Conservation (phyloP, 1,284 basidiomycete genomes). For the Melampsora americana region DNA sequence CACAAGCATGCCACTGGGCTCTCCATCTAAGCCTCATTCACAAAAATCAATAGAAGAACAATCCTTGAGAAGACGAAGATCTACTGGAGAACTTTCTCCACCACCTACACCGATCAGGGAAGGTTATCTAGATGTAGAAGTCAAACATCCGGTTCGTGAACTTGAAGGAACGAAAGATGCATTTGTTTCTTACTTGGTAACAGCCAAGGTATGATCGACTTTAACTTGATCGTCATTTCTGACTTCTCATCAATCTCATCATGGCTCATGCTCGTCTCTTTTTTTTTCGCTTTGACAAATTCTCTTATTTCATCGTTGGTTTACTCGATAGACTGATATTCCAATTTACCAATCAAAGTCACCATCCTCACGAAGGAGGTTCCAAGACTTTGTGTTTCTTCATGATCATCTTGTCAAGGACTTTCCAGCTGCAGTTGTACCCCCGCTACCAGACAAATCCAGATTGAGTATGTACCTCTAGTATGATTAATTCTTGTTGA, state of each 20-base stretch:
- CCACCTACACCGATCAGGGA: constrained; percentile 46
- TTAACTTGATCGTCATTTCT: neutral
- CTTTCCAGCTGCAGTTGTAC: constrained; percentile 94
- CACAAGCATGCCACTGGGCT: neutral
- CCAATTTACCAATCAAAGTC: constrained; percentile 71
- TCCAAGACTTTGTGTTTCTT: constrained; percentile 95
- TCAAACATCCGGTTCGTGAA: constrained; percentile 91
- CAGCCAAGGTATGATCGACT: constrained; percentile 68
- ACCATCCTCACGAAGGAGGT: constrained; percentile 76
- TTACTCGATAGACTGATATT: constrained; percentile 66
- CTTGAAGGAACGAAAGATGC: constrained; percentile 92
- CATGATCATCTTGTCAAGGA: constrained; percentile 81
- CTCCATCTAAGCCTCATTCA: neutral
- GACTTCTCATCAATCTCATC: constrained; percentile 46
- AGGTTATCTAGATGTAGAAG: constrained; percentile 61
- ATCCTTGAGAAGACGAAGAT: constrained; percentile 13
- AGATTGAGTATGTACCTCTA: constrained; percentile 68
- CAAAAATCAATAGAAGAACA: neutral
- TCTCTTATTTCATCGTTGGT: neutral
- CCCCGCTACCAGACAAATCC: constrained; percentile 94
- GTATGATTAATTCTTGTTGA: neutral
- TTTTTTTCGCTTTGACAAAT: neutral
- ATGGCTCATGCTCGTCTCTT: neutral
- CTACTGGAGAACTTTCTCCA: constrained; percentile 13
- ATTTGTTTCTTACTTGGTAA: constrained; percentile 89